phyloP scores from a whole-genome alignment of 129 eudicot species.

The Flaveria brownii region DNA sequence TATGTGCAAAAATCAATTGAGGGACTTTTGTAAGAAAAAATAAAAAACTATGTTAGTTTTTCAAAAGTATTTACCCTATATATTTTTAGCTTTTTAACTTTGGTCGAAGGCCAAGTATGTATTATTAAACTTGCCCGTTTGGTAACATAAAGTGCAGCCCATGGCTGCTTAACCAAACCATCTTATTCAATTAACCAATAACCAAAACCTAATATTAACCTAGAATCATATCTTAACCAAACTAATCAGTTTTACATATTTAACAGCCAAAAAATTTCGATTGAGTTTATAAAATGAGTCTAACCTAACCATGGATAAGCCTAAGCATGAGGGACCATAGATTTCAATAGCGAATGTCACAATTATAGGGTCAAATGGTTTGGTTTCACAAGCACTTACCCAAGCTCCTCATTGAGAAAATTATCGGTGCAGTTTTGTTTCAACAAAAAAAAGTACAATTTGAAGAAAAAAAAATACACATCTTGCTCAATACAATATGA shows the following conservation, averaged over 20 bases:
- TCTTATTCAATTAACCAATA: no score
- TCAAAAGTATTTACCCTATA: no score
- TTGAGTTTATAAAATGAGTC: no score
- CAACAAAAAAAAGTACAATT: background rate
- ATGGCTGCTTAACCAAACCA: no score
- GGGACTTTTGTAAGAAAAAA: no score
- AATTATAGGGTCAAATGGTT: background rate
- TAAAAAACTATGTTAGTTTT: no score
- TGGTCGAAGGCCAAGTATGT: no score
- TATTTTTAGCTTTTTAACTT: no score
- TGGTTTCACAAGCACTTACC: background rate
- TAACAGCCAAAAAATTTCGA: background rate
- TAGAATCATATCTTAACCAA: background rate
- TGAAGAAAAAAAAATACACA: background rate
- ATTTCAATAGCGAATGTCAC: background rate
- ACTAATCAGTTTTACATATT: background rate
- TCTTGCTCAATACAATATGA: slow-evolving; percentile 2
- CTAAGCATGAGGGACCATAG: background rate
- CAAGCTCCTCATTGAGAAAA: background rate
- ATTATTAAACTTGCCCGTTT: background rate
- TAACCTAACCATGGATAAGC: background rate
- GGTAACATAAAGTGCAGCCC: no score
- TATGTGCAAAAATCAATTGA: no score
- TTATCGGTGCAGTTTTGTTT: background rate
- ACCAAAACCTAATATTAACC: background rate